phyloP scores from a whole-genome alignment of 2,329 filamentous ascomycete species.

The Nigrospora osmanthi region DNA sequence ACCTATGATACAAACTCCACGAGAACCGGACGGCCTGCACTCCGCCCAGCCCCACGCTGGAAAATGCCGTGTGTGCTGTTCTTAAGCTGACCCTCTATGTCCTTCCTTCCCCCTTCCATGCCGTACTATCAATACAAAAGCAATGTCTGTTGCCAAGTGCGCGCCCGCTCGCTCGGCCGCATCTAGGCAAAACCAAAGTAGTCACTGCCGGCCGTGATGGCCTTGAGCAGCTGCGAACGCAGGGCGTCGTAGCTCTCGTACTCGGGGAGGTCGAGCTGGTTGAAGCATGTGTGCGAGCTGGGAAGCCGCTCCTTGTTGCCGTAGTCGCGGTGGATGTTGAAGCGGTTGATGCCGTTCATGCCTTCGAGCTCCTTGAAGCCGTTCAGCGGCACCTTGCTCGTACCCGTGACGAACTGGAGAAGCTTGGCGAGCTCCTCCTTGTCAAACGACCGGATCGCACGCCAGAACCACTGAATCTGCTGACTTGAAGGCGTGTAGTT shows the following conservation, averaged over 20 bases:
- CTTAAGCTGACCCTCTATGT: too few relatives aligned
- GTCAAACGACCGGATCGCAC: conserved; percentile 92
- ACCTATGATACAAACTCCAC: too few relatives aligned
- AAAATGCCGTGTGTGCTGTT: too few relatives aligned
- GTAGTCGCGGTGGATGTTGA: conserved; percentile 98
- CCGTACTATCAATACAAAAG: too few relatives aligned
- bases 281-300: conserved; percentile 97
- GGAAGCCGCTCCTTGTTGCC: conserved; percentile 93
- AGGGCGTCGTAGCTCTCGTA: conserved; percentile 94
- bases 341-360: conserved; percentile 96
- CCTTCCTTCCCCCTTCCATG: too few relatives aligned
- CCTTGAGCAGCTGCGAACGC: conserved; percentile 81
- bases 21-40: too few relatives aligned
- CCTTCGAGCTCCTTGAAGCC: conserved; percentile 98
- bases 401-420: conserved; percentile 96
- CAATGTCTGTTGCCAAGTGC: too few relatives aligned
- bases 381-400: conserved; percentile 95
- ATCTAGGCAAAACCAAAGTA: conserved; percentile 90
- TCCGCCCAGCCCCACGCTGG: too few relatives aligned
- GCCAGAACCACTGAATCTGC: conserved; percentile 99
- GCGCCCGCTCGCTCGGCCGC: too few relatives aligned
- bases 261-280: conserved; percentile 96
- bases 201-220: conserved; percentile 95
- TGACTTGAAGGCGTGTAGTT: conserved; percentile 92
- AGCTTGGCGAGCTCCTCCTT: conserved; percentile 98